These are phyloP conservation scores for Exophiala alcalophila DNA, from an alignment of 2,329 filamentous ascomycete species.

Conservation along the genomic window DNA sequence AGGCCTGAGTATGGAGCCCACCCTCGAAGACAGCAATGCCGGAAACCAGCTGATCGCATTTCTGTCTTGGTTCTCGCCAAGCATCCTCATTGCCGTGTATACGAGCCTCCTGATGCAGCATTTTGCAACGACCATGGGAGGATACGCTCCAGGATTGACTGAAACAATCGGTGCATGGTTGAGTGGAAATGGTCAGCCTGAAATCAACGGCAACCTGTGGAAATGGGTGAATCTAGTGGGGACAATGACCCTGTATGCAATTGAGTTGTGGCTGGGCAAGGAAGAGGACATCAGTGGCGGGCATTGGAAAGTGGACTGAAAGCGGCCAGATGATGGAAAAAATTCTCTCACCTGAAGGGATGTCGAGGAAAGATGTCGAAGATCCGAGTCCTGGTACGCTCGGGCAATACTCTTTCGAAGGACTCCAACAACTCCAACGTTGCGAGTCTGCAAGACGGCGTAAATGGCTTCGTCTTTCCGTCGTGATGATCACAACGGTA, in stretches of 20 bases:
- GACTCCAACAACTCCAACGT: no score
- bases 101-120: constrained; percentile 94
- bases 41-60: constrained; percentile 77
- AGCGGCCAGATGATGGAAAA: no score
- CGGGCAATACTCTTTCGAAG: no score
- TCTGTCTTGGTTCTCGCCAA: constrained; percentile 90
- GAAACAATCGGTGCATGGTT: constrained; percentile 70
- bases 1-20: constrained; percentile 78
- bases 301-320: constrained; percentile 92
- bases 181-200: constrained; percentile 68
- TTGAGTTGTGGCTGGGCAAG: constrained; percentile 84
- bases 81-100: constrained; percentile 92
- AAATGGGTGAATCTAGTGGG: constrained; percentile 88
- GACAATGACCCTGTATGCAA: constrained; percentile 84
- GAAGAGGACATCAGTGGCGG: constrained; percentile 71
- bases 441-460: no score
- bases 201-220: constrained; percentile 82
- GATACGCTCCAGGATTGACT: constrained; percentile 44
- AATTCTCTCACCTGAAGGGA: no score
- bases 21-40: constrained; percentile 78
- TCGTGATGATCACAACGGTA: no score
- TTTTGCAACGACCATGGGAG: constrained; percentile 70
- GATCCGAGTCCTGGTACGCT: no score
- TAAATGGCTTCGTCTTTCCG: no score
- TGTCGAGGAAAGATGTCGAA: no score